Base-by-base conservation (phyloP, 139 green algal species). In the Chlamydomonas applanata region DNA sequence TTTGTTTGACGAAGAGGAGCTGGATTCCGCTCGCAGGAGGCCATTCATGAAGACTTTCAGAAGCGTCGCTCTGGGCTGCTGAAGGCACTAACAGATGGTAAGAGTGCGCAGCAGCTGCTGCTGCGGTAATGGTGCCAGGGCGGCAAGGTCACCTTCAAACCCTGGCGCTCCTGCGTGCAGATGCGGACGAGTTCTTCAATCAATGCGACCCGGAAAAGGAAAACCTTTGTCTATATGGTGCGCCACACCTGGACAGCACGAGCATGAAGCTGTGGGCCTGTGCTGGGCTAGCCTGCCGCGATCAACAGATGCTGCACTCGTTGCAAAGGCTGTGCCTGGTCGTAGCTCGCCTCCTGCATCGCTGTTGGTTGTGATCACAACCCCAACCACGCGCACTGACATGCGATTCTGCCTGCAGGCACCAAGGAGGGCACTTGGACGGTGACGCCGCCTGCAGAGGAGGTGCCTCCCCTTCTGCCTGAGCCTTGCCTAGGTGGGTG, bases 171-270 rank as follows among this genome's bases (percentile, higher is more conserved):
- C 65, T 24, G 11, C 25, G n/a, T 62, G 67, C 83, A 90, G 86
- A 90, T 35, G 75, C 88, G n/a, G 89, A 96, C 20, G 79, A 83
- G 14, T 91, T 98, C 11, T 97, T 91, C 67, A 72, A 85, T 2
- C 60, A 85, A 1, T 94, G 87, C 59, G 89, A 97, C 61, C 95
- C 96, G 3, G 90, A 97, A 36, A 87, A 86, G 35, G 96, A 99
- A n/a, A 99, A 99, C 81, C 82, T 99, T 32, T 99, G 94, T 77
- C 82, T 99, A 19, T 99, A 98, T 80, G 95, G 90, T 95, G 70
- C 69, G 84, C 5, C 7, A 19, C 40, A 7, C 11, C 40, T 49
- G 40, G 7, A 19, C 11, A 11, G 40, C 40, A 49, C 7, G 7
- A 49, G 40, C 40, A 19, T 7, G 11, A 49, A 49, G 40, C 40